A percentile compares a stretch with the other conserved stretches of the same genome.
These are phyloP conservation scores for Peronospora farinosa DNA, from an alignment of 352 stramenopile species.

Conservation along the genomic window DNA sequence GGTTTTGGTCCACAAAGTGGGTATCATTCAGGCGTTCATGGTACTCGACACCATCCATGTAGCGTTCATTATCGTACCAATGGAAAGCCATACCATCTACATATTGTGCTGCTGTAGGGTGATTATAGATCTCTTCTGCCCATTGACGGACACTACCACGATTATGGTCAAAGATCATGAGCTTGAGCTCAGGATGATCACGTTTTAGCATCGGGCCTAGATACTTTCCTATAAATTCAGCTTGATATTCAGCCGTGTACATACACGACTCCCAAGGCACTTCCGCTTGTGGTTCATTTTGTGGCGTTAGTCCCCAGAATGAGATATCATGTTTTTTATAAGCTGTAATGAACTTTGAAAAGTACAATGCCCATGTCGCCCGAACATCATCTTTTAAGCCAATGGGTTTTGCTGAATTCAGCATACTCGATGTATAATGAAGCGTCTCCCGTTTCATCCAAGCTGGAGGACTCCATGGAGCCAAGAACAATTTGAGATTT, in stretches of 20 bases:
- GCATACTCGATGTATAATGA: conserved; percentile 34
- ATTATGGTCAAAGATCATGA: conserved; percentile 91
- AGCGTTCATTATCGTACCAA: conserved; percentile 72
- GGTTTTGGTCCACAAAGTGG: conserved; percentile 54
- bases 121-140: conserved; percentile 61
- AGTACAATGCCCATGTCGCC: conserved; percentile 83
- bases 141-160: conserved; percentile 72
- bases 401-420: conserved; percentile 25
- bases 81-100: conserved; percentile 91
- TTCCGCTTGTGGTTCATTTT: conserved; percentile 86
- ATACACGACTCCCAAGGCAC: conserved; percentile 68
- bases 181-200: conserved; percentile 66
- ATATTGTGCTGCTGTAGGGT: conserved; percentile 56
- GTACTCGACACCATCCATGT: conserved; percentile 74
- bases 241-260: conserved; percentile 49
- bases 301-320: conserved; percentile 86
- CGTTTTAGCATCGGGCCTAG: conserved; percentile 72
- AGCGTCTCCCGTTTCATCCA: conserved; percentile 76
- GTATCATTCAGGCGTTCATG: conserved; percentile 77
- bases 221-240: conserved; percentile 69
- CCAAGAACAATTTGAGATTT: conserved; percentile 77
- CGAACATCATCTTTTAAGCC: conserved; percentile 50
- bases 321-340: conserved; percentile 80
- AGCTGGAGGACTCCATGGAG: conserved; percentile 83
- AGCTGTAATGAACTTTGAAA: conserved; percentile 88